phyloP scores from a whole-genome alignment of 2,329 filamentous ascomycete species.

The Corinectria fuckeliana region DNA sequence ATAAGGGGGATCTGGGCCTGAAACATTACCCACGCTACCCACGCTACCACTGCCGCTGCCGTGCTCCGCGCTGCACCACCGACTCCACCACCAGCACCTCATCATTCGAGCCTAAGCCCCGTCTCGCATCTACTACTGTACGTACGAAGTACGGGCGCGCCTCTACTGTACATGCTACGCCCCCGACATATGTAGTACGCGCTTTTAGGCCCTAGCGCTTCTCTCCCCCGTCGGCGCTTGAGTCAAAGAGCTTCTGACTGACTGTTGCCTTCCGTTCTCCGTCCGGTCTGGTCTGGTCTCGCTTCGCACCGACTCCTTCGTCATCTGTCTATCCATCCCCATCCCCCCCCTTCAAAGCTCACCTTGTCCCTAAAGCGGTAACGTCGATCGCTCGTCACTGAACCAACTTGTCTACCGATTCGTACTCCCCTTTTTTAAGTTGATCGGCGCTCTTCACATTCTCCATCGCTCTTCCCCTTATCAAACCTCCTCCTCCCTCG shows the following conservation, averaged over 20 bases:
- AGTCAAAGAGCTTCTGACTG: slow-evolving; percentile 16
- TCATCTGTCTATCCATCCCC: slow-evolving; percentile 22
- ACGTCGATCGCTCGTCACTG: slow-evolving; percentile 38
- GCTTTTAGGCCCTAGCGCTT: not conserved
- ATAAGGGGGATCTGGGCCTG: too few species aligned
- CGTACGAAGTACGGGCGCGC: too few species aligned
- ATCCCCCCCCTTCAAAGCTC: slow-evolving; percentile 7
- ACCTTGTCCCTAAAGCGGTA: slow-evolving; percentile 36
- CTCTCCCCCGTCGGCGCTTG: not conserved
- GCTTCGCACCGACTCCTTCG: slow-evolving; percentile 24
- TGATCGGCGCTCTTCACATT: slow-evolving; percentile 35
- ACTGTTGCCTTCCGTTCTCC: slow-evolving; percentile 1
- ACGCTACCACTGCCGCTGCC: slow-evolving; percentile 18
- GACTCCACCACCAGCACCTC: slow-evolving; percentile 15
- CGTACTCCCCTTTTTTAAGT: slow-evolving; percentile 40
- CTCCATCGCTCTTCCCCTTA: slow-evolving; percentile 28
- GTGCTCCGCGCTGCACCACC: slow-evolving; percentile 14
- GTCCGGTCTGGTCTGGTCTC: slow-evolving; percentile 29
- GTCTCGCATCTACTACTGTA: too few species aligned
- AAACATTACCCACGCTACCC: slow-evolving; percentile 1
- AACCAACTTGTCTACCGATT: slow-evolving; percentile 21
- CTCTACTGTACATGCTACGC: too few species aligned
- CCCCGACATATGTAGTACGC: not conserved
- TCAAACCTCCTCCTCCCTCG: slow-evolving; percentile 31
- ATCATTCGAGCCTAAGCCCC: slow-evolving; percentile 12